These are phyloP conservation scores for Nakazawaea ambrosiae DNA, from an alignment of 805 yeast species.

Conservation along the genomic window DNA sequence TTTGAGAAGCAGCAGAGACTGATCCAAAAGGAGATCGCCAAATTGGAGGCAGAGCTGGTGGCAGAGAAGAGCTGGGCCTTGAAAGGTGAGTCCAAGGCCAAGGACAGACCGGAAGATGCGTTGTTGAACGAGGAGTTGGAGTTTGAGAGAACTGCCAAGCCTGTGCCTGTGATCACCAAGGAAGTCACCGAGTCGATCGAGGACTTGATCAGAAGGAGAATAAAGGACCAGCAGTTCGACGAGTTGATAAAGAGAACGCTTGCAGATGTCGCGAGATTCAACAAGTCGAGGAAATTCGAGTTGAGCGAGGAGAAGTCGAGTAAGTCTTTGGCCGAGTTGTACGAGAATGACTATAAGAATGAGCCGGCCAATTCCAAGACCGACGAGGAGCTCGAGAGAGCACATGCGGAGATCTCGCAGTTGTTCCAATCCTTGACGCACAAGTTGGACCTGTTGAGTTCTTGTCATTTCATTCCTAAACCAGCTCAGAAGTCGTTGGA, in stretches of 20 bases:
- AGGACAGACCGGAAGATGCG: constrained; percentile 79
- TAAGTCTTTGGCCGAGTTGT: constrained; percentile 85
- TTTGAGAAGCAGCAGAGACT: constrained; percentile 78
- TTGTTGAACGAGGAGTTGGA: constrained; percentile 75
- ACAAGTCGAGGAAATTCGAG: constrained; percentile 47
- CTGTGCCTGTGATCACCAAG: constrained; percentile 90
- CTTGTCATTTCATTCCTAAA: constrained; percentile 93
- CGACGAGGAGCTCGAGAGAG: constrained; percentile 57
- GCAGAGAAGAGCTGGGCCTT: constrained; percentile 92
- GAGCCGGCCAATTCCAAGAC: constrained; percentile 37
- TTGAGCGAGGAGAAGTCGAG: constrained; percentile 78
- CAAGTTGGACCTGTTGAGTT: constrained; percentile 79
- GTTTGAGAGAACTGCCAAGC: constrained; percentile 89
- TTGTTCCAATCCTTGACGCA: constrained; percentile 57
- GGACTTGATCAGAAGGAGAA: constrained; percentile 80
- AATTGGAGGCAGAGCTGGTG: constrained; percentile 78
- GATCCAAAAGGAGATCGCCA: constrained; percentile 68
- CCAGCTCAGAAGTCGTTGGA: constrained; percentile 76
- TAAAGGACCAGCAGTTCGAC: constrained; percentile 69
- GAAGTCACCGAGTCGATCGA: constrained; percentile 84
- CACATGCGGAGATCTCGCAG: constrained; percentile 72
- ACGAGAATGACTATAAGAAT: constrained; percentile 72
- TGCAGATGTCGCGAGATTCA: constrained; percentile 58
- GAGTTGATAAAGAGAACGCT: constrained; percentile 73
- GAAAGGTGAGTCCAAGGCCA: constrained; percentile 85